Conservation (phyloP, 129 eudicot genomes). For the Chrysanthemum makinoi region DNA sequence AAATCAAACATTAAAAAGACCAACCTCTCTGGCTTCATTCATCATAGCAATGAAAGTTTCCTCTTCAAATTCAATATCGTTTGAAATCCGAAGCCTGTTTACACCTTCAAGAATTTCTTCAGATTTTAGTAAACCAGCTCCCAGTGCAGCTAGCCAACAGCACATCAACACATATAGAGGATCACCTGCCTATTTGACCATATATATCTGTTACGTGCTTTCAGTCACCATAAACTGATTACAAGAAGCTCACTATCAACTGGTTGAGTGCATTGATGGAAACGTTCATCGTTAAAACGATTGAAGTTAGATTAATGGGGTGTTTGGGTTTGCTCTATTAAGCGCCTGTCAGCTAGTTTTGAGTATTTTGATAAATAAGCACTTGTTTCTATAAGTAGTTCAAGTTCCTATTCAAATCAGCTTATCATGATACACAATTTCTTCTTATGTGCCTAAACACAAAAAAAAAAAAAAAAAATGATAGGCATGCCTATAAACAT, state of each 20-base stretch:
- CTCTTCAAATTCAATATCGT: constrained; percentile 94
- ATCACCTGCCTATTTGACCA: constrained; percentile 68
- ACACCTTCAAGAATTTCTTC: constrained; percentile 98
- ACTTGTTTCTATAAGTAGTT: too few relatives aligned
- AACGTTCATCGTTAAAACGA: too few relatives aligned
- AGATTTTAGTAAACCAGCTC: constrained; percentile 93
- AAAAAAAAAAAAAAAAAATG: too few relatives aligned
- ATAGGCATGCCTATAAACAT: too few relatives aligned
- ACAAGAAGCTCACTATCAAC: not conserved
- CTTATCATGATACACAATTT: too few relatives aligned
- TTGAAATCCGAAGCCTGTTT: constrained; percentile 67
- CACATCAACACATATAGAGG: constrained; percentile 80
- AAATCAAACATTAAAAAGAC: constrained; percentile 3
- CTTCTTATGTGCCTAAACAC: too few relatives aligned
- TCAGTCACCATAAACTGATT: not conserved
- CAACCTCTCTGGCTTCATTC: constrained; percentile 91
- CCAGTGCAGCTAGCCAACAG: constrained; percentile 97
- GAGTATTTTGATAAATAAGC: not conserved
- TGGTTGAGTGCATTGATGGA: too few relatives aligned
- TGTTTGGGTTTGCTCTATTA: too few relatives aligned
- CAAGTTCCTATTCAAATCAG: too few relatives aligned
- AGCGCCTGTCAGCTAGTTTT: too few relatives aligned
- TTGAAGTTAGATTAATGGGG: too few relatives aligned
- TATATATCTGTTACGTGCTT: not conserved
- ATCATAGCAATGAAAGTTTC: constrained; percentile 83